Conservation (phyloP, 257 asterid genomes). For the Forsythia viridissima region DNA sequence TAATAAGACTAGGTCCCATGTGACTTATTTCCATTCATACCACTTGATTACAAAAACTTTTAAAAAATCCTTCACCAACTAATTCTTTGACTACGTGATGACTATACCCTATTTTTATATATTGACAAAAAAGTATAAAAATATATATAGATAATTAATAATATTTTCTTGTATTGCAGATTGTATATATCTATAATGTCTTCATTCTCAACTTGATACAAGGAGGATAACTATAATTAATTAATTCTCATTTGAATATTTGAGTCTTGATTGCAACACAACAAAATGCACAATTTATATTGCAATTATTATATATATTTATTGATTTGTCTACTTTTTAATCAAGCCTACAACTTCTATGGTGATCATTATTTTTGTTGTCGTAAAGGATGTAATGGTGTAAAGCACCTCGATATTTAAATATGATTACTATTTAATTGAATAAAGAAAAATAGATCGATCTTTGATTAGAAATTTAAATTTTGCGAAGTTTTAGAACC, state of each 20-base stretch:
- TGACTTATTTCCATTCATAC: background rate
- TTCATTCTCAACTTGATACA: constrained; percentile 16
- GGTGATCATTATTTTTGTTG: no score
- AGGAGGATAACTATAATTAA: background rate
- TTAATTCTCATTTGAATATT: background rate
- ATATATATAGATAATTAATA: background rate
- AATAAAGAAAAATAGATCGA: no score
- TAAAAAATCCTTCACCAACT: background rate
- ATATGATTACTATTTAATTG: no score
- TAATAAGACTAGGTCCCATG: background rate
- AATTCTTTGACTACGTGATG: constrained; percentile 20
- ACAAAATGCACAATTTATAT: background rate
- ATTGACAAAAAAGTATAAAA: background rate
- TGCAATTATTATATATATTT: no score
- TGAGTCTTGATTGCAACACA: constrained; percentile 18
- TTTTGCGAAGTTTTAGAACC: no score
- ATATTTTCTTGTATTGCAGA: constrained; percentile 17
- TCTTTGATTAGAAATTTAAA: no score
- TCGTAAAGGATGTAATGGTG: no score
- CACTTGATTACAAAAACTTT: background rate
- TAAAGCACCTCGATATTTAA: no score
- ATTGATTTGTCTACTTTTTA: no score
- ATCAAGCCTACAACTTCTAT: no score
- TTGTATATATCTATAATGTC: constrained; percentile 6
- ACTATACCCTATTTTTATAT: background rate